Evolutionary conservation across 225 moss, liverwort and hornwort species (phyloP).

Genomic region (Marchantia paleacea): DNA sequence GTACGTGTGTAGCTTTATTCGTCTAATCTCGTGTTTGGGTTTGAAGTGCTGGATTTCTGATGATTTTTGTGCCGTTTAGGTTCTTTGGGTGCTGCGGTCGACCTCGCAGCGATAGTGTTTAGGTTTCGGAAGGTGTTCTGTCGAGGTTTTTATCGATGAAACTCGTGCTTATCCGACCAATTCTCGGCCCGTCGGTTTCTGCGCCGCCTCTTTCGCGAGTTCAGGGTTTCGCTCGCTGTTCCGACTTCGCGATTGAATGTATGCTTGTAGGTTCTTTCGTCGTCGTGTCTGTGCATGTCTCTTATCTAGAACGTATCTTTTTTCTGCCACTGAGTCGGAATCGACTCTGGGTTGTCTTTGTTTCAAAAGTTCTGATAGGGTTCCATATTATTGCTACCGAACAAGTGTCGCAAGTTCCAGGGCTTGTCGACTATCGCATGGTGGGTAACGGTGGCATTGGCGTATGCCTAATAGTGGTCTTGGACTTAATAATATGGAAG

Average conservation of each 20-base stretch:
- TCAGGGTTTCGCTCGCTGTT: slow-evolving; percentile 4
- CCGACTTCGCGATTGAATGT: not conserved
- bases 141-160: not conserved
- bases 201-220: slow-evolving; percentile 5
- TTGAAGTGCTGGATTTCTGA: not conserved
- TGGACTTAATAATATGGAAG: not conserved
- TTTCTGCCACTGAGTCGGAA: no score
- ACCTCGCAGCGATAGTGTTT: not conserved
- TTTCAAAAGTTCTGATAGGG: not conserved
- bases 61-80: not conserved
- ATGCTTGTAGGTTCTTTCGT: not conserved
- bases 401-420: not conserved
- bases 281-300: not conserved
- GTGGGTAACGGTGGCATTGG: not conserved
- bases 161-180: not conserved
- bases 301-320: not conserved
- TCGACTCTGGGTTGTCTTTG: not conserved
- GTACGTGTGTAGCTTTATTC: slow-evolving; percentile 22
- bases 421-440: not conserved
- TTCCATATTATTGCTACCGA: not conserved
- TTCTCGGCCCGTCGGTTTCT: not conserved
- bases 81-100: not conserved
- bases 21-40: not conserved
- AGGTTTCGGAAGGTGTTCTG: slow-evolving; percentile 1
- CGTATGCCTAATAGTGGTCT: not conserved